These are phyloP conservation scores for Saksenaea oblongispora DNA, from an alignment of 371 early-diverging fungal species.

Conservation along the genomic window DNA sequence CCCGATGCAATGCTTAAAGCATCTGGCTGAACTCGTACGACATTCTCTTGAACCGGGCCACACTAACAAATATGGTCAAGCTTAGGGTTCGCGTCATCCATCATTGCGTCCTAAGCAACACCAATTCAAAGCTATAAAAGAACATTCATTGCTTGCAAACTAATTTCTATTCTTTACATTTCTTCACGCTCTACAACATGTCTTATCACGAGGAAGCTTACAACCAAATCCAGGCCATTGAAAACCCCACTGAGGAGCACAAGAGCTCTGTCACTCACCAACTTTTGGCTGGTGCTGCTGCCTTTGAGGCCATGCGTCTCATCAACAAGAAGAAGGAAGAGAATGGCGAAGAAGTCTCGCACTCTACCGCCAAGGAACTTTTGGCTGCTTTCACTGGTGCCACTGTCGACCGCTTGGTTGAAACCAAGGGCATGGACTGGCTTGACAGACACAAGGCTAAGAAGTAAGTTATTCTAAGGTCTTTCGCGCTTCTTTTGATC, in stretches of 20 bases:
- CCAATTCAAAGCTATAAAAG: background rate
- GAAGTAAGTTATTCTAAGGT: background rate
- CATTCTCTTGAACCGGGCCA: background rate
- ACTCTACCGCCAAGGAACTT: conserved; percentile 40
- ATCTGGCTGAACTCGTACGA: background rate
- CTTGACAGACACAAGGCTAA: conserved; percentile 10
- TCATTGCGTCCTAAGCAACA: background rate
- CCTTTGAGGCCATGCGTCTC: conserved; percentile 43
- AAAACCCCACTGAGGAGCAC: conserved; percentile 25
- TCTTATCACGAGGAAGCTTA: conserved; percentile 30
- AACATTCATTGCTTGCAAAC: background rate
- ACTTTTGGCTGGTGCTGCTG: conserved; percentile 37
- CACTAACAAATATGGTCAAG: conserved; percentile 2
- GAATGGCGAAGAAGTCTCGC: conserved; percentile 16
- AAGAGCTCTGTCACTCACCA: conserved; percentile 42
- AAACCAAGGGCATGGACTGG: conserved; percentile 12
- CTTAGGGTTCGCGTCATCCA: background rate
- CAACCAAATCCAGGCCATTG: conserved; percentile 21
- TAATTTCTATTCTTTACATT: background rate
- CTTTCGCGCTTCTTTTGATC: background rate
- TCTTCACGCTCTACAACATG: background rate
- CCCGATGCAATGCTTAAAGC: background rate
- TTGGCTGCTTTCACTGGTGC: conserved; percentile 38
- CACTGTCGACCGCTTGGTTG: conserved; percentile 24
- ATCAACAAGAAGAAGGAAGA: conserved; percentile 26